Conservation (phyloP, 2,329 filamentous ascomycete genomes). For the Botryotinia narcissicola region DNA sequence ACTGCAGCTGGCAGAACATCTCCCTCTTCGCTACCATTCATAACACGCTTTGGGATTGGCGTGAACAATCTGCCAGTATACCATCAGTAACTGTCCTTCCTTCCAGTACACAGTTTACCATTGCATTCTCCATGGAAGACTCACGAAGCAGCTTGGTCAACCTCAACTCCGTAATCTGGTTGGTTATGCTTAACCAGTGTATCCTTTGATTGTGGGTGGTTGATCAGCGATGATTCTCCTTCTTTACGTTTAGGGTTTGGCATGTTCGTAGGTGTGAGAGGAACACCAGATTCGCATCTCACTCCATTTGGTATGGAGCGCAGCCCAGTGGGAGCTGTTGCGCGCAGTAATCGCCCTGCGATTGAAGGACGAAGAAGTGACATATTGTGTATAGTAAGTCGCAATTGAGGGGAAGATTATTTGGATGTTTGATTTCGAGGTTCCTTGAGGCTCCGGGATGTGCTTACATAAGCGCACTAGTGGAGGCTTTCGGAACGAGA, state of each 20-base stretch:
- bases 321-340: constrained; percentile 42
- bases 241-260: constrained; percentile 39
- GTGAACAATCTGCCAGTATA: constrained; percentile 71
- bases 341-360: constrained; percentile 52
- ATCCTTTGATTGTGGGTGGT: constrained; percentile 24
- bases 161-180: constrained; percentile 75
- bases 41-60: constrained; percentile 81
- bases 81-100: constrained; percentile 19
- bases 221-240: constrained; percentile 23
- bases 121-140: constrained; percentile 40
- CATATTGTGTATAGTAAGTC: constrained; percentile 48
- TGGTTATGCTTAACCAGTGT: constrained; percentile 47
- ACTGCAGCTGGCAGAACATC: constrained; percentile 76
- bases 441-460: constrained; percentile 19
- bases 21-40: constrained; percentile 84
- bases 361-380: constrained; percentile 61
- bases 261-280: constrained; percentile 43
- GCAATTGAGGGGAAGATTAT: constrained; percentile 17
- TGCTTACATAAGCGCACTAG: constrained; percentile 29
- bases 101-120: no score
- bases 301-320: constrained; percentile 45
- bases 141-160: constrained; percentile 91
- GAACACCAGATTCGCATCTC: constrained; percentile 47
- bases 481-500: constrained; percentile 30
- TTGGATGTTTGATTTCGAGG: constrained; percentile 10